Conservation (phyloP, 495 filamentous ascomycete genomes). For the Talaromyces adpressus region DNA sequence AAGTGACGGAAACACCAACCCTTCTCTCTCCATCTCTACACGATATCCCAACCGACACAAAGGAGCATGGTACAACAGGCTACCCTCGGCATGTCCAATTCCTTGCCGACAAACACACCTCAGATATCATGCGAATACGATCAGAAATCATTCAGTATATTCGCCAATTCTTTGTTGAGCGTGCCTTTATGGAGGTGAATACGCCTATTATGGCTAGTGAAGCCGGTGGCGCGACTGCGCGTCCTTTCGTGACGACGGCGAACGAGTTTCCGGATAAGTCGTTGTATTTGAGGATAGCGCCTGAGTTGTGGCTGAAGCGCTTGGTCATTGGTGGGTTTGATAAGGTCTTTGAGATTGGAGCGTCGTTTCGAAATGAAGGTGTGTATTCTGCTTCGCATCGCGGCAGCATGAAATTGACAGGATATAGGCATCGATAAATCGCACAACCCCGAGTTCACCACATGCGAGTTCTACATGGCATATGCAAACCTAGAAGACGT, state of each 20-base stretch:
- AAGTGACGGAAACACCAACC: slow-evolving; percentile 56
- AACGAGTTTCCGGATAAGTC: slow-evolving; percentile 61
- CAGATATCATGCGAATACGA: slow-evolving; percentile 66
- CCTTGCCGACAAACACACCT: slow-evolving; percentile 57
- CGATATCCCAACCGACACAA: slow-evolving; percentile 58
- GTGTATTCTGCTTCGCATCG: slow-evolving; percentile 4
- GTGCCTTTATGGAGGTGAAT: slow-evolving; percentile 75
- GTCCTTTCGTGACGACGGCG: slow-evolving; percentile 72
- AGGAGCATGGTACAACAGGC: slow-evolving; percentile 59
- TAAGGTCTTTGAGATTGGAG: slow-evolving; percentile 86
- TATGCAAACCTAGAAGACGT: slow-evolving; percentile 74
- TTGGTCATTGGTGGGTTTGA: slow-evolving; percentile 87
- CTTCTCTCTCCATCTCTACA: slow-evolving; percentile 73
- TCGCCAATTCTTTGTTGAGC: slow-evolving; percentile 62
- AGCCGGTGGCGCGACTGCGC: slow-evolving; percentile 77
- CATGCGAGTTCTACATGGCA: slow-evolving; percentile 91
- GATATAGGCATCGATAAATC: slow-evolving; percentile 66
- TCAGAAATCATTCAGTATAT: slow-evolving; percentile 68
- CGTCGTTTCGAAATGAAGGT: slow-evolving; percentile 92
- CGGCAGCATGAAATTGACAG: background rate
- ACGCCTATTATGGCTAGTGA: slow-evolving; percentile 76
- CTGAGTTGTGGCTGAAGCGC: slow-evolving; percentile 92
- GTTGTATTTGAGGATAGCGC: slow-evolving; percentile 76
- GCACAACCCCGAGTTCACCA: slow-evolving; percentile 96
- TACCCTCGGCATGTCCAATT: slow-evolving; percentile 72